Conservation (phyloP, 768 basidiomycete species). For the Naematelia encephala region DNA sequence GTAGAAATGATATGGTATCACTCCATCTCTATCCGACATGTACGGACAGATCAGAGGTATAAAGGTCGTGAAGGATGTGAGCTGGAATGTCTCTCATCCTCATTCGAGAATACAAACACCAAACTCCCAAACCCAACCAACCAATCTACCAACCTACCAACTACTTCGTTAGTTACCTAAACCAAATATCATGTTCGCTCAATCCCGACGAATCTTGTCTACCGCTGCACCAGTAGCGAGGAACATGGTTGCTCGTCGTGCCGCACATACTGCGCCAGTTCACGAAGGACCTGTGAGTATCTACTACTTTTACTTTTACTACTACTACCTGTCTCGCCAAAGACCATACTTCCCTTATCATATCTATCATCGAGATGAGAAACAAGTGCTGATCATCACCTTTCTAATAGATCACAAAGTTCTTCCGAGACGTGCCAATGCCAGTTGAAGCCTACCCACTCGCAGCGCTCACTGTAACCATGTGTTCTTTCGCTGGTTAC, state of each 20-base stretch:
- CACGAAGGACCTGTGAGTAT: not conserved
- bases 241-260: not conserved
- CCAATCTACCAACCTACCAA: not conserved
- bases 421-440: constrained; percentile 20
- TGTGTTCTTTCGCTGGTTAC: constrained; percentile 24
- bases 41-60: not conserved
- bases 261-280: not conserved
- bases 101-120: not conserved
- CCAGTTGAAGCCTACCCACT: constrained; percentile 30
- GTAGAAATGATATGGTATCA: too few species aligned
- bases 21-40: not conserved
- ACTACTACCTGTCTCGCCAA: too few species aligned
- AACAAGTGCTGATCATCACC: too few species aligned
- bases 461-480: constrained; percentile 19
- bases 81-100: not conserved
- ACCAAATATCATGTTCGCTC: not conserved
- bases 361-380: too few species aligned
- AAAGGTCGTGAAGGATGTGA: not conserved
- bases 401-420: not conserved
- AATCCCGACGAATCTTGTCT: not conserved
- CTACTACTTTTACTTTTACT: too few species aligned
- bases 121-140: too few species aligned
- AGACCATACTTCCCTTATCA: too few species aligned
- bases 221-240: not conserved
- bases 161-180: not conserved